Base-by-base conservation (phyloP, 768 basidiomycete species). In the Leccinum pellstonianum region DNA sequence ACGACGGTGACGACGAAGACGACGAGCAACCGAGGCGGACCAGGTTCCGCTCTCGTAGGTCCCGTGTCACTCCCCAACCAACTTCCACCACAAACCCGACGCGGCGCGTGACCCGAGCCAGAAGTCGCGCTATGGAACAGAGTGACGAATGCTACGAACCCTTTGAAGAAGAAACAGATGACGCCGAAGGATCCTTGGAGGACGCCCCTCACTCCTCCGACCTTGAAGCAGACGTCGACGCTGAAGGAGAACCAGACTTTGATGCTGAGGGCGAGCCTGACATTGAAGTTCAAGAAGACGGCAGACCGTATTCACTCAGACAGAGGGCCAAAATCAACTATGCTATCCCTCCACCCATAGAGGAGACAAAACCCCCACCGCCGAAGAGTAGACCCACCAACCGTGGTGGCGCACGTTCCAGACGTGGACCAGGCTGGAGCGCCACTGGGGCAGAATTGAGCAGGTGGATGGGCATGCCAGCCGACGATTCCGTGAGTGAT, bases 331-430 rank as follows among this genome's bases (percentile, higher is more conserved):
- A 64, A 54, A 85, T 93, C 65, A 91, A 93, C 68, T 93, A 93
- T 58, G 86, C 87, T 12, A 88, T 92, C 21, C 90, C 88, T 1
- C 91, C 91, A 0, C 88, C 91, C 1, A 76, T 93, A 15, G 91
- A 93, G 53, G 90, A 92, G 37, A 75, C 89, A 70, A 74, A 64
- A 23, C 70, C 74, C 0, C 73, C 72, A 5, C 74, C 76, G 4
- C n/a, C n/a, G 38, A 75, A 66, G 55, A 66, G 70, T 2, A 79
- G 79, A 47, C 81, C 83, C 8, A 7, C 62, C 33, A 59, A 68
- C 48, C 77, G 77, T 56, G 73, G 77, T 21, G 79, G 74, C 54
- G 73, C 66, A 48, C 75, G 73, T 27, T 77, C 73, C 47, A 78
- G 64, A 56, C 80, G 81, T 62, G 81, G 80, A 10, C 81, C 85